A percentile compares a stretch with the other conserved stretches of the same genome.
Conservation (phyloP, 257 asterid species). For the Nicotiana noctiflora region DNA sequence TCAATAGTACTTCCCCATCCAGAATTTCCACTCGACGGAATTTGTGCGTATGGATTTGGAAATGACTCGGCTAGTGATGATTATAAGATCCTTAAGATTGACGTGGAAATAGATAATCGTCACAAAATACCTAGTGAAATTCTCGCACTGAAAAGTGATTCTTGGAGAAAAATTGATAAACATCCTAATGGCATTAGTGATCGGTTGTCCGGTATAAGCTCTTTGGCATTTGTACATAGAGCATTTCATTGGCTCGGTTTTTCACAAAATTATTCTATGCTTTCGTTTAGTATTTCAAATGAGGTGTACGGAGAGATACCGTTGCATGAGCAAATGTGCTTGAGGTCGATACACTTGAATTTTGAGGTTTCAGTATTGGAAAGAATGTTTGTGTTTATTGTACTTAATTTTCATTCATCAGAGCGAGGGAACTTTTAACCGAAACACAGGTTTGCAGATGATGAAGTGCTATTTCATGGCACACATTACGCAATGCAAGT, state of each 20-base stretch:
- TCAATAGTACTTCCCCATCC: background rate
- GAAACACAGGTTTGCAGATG: too few relatives aligned
- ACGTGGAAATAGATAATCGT: background rate
- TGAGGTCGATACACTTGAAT: too few relatives aligned
- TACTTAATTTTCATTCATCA: background rate
- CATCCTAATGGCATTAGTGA: background rate
- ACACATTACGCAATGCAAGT: too few relatives aligned
- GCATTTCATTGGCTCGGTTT: background rate
- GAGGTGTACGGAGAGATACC: background rate
- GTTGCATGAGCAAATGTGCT: background rate
- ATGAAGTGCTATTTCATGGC: too few relatives aligned
- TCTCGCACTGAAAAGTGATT: background rate
- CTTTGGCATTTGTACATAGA: background rate
- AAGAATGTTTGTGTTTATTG: background rate
- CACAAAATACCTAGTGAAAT: background rate
- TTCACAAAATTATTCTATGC: background rate
- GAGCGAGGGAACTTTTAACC: too few relatives aligned
- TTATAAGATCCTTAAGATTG: background rate
- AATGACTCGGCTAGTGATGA: background rate
- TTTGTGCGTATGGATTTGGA: background rate
- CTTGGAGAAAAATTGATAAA: background rate
- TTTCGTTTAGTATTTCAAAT: background rate
- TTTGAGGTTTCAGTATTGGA: background rate
- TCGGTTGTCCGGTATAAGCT: background rate
- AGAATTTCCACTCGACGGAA: background rate